Conservation (phyloP, 176 grass and related monocot genomes). For the Carex cristatella region DNA sequence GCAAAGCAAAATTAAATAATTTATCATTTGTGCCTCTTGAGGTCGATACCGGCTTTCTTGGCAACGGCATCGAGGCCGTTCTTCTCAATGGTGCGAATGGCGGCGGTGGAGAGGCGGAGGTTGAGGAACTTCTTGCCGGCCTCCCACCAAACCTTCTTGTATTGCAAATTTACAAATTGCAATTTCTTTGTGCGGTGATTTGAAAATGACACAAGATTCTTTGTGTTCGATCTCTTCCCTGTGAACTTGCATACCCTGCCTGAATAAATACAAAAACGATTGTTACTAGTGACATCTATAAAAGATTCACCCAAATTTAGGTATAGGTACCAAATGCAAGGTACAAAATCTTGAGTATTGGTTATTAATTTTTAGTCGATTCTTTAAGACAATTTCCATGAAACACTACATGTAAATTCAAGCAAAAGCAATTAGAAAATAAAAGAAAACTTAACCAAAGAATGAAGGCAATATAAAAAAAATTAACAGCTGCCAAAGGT, state of each 20-base stretch:
- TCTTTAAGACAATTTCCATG: neutral
- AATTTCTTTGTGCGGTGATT: slow-evolving; percentile 89
- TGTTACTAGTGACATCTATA: neutral
- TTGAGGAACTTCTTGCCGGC: slow-evolving; percentile 70
- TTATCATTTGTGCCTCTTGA: slow-evolving; percentile 50
- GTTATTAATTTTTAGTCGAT: neutral
- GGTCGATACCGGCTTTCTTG: slow-evolving; percentile 79
- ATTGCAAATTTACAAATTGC: slow-evolving; percentile 89
- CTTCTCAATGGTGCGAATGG: slow-evolving; percentile 87
- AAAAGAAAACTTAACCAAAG: neutral
- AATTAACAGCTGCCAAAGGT: neutral
- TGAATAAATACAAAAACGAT: slow-evolving; percentile 18
- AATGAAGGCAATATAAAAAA: neutral
- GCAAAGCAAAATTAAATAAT: neutral
- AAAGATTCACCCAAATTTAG: neutral
- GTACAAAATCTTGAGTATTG: neutral
- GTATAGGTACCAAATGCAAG: neutral
- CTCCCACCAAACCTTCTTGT: slow-evolving; percentile 94
- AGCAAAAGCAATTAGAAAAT: neutral
- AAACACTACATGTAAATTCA: neutral
- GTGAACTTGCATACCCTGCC: slow-evolving; percentile 70
- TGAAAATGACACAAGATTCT: slow-evolving; percentile 84
- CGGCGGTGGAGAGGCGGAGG: slow-evolving; percentile 74
- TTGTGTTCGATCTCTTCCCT: slow-evolving; percentile 68
- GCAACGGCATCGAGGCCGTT: slow-evolving; percentile 79